These are phyloP conservation scores for Coniochaeta hoffmannii DNA, from an alignment of 2,329 filamentous ascomycete genomes.

Conservation along the genomic window DNA sequence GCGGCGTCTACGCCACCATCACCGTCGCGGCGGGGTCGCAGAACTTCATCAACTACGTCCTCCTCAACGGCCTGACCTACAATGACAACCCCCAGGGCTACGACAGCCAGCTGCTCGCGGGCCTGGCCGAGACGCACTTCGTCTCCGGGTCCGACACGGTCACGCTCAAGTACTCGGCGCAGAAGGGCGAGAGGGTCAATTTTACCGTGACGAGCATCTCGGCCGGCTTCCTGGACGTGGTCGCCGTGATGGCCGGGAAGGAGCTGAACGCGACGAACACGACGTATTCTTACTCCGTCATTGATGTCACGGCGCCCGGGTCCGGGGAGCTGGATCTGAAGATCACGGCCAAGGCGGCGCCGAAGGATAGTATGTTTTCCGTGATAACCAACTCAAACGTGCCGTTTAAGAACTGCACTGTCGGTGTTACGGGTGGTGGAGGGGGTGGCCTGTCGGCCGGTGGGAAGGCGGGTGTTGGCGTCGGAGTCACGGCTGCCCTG, in stretches of 20 bases:
- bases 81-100: conserved; percentile 16
- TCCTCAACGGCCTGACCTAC: conserved; percentile 16
- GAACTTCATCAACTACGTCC: conserved; percentile 17
- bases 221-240: not conserved
- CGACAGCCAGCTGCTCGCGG: conserved; percentile 13
- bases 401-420: conserved; percentile 17
- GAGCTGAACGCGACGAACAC: conserved; percentile 5
- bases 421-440: conserved; percentile 8
- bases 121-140: conserved; percentile 13
- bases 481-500: conserved; percentile 1
- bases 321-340: conserved; percentile 12
- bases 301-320: conserved; percentile 10
- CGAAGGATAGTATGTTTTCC: conserved; percentile 11
- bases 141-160: conserved; percentile 11
- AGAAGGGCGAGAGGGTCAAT: conserved; percentile 13
- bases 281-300: not conserved
- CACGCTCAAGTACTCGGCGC: conserved; percentile 12
- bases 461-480: conserved; percentile 14
- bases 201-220: conserved; percentile 13
- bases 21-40: conserved; percentile 11
- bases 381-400: conserved; percentile 13
- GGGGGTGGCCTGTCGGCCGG: conserved; percentile 11
- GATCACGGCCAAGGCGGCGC: conserved; percentile 11
- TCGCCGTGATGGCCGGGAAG: conserved; percentile 11
- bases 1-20: conserved; percentile 17